Conservation (phyloP, 2,329 filamentous ascomycete genomes). For the Aureobasidium sp. region DNA sequence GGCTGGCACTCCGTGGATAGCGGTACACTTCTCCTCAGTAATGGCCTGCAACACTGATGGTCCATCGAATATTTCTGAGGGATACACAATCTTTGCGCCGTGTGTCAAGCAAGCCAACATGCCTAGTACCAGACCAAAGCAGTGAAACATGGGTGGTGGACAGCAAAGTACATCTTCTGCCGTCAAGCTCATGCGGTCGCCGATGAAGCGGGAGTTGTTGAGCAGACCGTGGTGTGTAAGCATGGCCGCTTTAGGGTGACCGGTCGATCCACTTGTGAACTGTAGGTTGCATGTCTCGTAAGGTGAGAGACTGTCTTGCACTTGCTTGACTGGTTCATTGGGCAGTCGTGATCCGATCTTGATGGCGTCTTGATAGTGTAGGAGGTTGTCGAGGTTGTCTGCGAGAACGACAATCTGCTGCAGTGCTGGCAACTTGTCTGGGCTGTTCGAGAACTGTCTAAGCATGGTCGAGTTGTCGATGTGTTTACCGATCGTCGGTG, state of each 20-base stretch:
- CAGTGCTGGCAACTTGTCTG: constrained; percentile 17
- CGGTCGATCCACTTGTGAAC: constrained; percentile 68
- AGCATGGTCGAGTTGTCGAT: constrained; percentile 56
- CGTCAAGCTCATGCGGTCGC: constrained; percentile 63
- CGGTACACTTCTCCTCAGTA: constrained; percentile 46
- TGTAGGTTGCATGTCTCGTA: constrained; percentile 65
- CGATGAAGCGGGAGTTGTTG: constrained; percentile 30
- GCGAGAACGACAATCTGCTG: constrained; percentile 22
- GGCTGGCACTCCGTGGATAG: constrained; percentile 70
- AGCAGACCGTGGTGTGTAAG: constrained; percentile 41
- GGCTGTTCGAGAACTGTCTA: constrained; percentile 15
- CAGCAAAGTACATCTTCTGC: constrained; percentile 64
- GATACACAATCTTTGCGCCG: constrained; percentile 67
- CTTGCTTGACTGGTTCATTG: constrained; percentile 43
- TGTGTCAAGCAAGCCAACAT: constrained; percentile 65
- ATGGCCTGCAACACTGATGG: constrained; percentile 57
- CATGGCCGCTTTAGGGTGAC: constrained; percentile 65
- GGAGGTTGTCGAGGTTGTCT: constrained; percentile 17
- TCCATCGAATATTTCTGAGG: constrained; percentile 64
- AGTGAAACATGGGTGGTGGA: constrained; percentile 77
- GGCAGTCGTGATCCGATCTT: constrained; percentile 41
- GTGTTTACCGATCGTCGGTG: constrained; percentile 53
- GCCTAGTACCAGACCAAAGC: constrained; percentile 71
- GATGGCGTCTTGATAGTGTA: constrained; percentile 20
- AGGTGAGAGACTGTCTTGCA: constrained; percentile 48